Base-by-base conservation (phyloP, 306 rosid species). In the Vicia villosa region DNA sequence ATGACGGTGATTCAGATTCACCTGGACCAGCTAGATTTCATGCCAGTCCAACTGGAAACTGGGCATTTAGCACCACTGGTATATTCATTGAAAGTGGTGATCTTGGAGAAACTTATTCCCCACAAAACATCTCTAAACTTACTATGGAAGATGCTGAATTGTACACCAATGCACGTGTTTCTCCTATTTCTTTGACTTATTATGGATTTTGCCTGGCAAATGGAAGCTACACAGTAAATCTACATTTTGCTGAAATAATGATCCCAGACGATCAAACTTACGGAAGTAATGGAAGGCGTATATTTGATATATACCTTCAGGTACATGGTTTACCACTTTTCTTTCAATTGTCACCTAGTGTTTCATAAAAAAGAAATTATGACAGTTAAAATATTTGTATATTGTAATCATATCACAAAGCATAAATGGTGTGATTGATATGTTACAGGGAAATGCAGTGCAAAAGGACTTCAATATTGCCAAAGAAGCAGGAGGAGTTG, bases 51-150 rank as follows among this genome's bases (percentile, higher is more conserved):
- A 8, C 66, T 15, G 64, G 64, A 58, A 74, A 89, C 28, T 89
- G 88, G 89, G 85, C 80, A 42, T 2, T 36, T 54, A 89, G 91
- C 68, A 81, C 5, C 74, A 86, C 92, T 1, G 96, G 96, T 60
- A 40, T 57, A 40, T 85, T 81, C 63, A 0, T 72, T 20, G 85
- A 81, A 26, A 54, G 16, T 17, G 2, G 0, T 17, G 0, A 36
- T 4, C 42, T 0, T 22, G 2, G 1, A 51, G 1, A 2, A 2
- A 1, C 8, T n/a, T 66, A 69, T 72, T 62, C 17, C 2, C 2
- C 4, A 1, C 0, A 60, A 45, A 74, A 26, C 20, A 21, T 1
- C 34, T 6, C 58, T 1, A 26, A 1, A 16, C 83, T 74, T 55
- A 62, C 46, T 0, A 66, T 75, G 70, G 3, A 21, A 7, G 45